phyloP scores from a whole-genome alignment of 768 basidiomycete species.

The Basidioascus undulatus region DNA sequence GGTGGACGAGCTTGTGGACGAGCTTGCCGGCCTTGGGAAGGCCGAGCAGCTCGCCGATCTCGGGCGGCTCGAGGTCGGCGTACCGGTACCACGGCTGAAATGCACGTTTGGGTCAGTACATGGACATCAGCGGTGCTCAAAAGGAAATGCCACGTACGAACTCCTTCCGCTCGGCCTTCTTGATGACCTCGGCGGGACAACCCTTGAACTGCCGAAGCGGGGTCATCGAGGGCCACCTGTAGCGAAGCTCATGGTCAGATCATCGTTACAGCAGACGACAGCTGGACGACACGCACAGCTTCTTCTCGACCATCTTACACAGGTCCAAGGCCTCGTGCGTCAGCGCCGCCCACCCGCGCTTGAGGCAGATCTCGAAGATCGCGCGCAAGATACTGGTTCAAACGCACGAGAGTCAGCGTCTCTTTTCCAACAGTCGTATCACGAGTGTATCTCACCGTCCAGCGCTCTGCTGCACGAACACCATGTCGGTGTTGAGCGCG shows the following conservation, averaged over 20 bases:
- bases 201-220: slow-evolving; percentile 88
- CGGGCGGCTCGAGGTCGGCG: slow-evolving; percentile 50
- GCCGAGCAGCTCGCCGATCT: slow-evolving; percentile 85
- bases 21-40: slow-evolving; percentile 78
- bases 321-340: slow-evolving; percentile 74
- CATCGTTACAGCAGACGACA: slow-evolving; percentile 2
- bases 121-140: background rate
- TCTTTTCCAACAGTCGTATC: background rate
- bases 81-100: slow-evolving; percentile 80
- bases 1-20: slow-evolving; percentile 80
- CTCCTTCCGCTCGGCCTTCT: slow-evolving; percentile 86
- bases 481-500: slow-evolving; percentile 26
- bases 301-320: slow-evolving; percentile 85
- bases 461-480: slow-evolving; percentile 91
- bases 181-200: slow-evolving; percentile 32
- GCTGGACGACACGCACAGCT: slow-evolving; percentile 30
- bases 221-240: slow-evolving; percentile 93
- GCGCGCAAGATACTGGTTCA: slow-evolving; percentile 80
- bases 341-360: slow-evolving; percentile 91
- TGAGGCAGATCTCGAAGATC: slow-evolving; percentile 91
- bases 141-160: slow-evolving; percentile 33
- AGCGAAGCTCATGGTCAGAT: background rate
- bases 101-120: background rate
- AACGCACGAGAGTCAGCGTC: background rate
- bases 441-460: slow-evolving; percentile 33